A percentile compares a stretch with the other conserved stretches of the same genome.
Conservation (phyloP, 2,329 filamentous ascomycete genomes). For the Cephalotrichum gorgonifer region DNA sequence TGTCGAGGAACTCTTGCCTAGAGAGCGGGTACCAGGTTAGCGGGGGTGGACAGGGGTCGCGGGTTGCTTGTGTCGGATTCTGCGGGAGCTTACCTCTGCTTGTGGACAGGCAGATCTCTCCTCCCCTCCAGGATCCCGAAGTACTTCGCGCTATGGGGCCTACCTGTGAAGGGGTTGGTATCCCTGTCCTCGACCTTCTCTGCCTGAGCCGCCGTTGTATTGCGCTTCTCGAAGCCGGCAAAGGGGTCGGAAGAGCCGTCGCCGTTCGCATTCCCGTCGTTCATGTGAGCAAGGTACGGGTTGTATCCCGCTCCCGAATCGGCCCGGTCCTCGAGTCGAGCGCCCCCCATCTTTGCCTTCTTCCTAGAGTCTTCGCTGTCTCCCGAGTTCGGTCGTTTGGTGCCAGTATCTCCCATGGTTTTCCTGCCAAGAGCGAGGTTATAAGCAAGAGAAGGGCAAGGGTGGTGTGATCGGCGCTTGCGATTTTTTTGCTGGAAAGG, state of each 20-base stretch:
- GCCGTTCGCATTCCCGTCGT: slow-evolving; percentile 35
- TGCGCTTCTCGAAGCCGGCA: slow-evolving; percentile 61
- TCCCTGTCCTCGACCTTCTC: slow-evolving; percentile 67
- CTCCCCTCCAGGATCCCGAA: slow-evolving; percentile 79
- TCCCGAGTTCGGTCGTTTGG: slow-evolving; percentile 32
- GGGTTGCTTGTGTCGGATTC: too few relatives aligned
- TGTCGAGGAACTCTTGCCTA: slow-evolving; percentile 82
- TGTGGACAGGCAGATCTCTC: slow-evolving; percentile 80
- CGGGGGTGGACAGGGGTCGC: too few relatives aligned
- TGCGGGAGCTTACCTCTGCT: slow-evolving; percentile 61
- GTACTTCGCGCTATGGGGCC: slow-evolving; percentile 70
- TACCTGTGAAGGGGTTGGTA: slow-evolving; percentile 75
- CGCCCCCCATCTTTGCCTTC: slow-evolving; percentile 27
- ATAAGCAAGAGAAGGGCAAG: not conserved
- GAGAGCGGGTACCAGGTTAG: slow-evolving; percentile 4
- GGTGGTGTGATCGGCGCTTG: too few relatives aligned
- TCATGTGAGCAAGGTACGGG: slow-evolving; percentile 86
- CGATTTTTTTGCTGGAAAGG: too few relatives aligned
- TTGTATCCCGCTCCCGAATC: slow-evolving; percentile 42
- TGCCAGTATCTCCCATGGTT: slow-evolving; percentile 30
- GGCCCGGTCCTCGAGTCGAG: slow-evolving; percentile 12
- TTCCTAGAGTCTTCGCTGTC: slow-evolving; percentile 31
- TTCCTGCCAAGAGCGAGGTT: not conserved
- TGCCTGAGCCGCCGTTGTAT: slow-evolving; percentile 70
- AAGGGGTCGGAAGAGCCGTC: slow-evolving; percentile 36